A percentile compares a stretch with the other conserved stretches of the same genome.
Conservation (phyloP, 179 eudicot genomes). For the Drosera spatulata region DNA sequence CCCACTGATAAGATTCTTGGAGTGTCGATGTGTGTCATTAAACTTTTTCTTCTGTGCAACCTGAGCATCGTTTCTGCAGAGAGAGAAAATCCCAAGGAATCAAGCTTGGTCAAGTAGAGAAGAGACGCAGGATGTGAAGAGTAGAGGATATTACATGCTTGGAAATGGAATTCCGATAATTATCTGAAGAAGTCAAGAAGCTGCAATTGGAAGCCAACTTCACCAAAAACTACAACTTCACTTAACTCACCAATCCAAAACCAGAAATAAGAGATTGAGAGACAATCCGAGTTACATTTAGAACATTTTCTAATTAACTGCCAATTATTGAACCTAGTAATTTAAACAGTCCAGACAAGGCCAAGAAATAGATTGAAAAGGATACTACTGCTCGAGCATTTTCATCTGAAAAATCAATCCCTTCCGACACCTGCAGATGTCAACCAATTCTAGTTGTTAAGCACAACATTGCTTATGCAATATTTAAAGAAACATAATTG, state of each 20-base stretch:
- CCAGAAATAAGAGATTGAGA: neutral
- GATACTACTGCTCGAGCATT: slow-evolving; percentile 97
- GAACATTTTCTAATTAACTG: too few relatives aligned
- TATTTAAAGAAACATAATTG: neutral
- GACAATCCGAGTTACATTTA: neutral
- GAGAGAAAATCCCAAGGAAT: slow-evolving; percentile 2
- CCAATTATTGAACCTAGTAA: too few relatives aligned
- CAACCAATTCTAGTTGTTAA: neutral
- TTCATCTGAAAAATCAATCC: slow-evolving; percentile 94
- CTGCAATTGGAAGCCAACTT: slow-evolving; percentile 1
- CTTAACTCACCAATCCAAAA: neutral
- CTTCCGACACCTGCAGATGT: slow-evolving; percentile 82
- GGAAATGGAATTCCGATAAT: slow-evolving; percentile 97
- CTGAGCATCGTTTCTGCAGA: slow-evolving; percentile 67
- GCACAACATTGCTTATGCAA: neutral
- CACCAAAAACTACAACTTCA: neutral
- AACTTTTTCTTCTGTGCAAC: slow-evolving; percentile 86
- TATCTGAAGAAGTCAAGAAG: slow-evolving; percentile 62
- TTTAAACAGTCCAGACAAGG: too few relatives aligned
- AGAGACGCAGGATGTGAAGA: slow-evolving; percentile 3
- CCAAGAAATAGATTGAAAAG: slow-evolving; percentile 21
- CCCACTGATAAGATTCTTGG: slow-evolving; percentile 78
- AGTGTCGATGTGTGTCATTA: slow-evolving; percentile 56
- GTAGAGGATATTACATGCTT: slow-evolving; percentile 52
- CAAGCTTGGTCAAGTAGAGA: slow-evolving; percentile 1